These are phyloP conservation scores for Achlya hypogyna DNA, from an alignment of 352 stramenopile genomes.

Conservation along the genomic window DNA sequence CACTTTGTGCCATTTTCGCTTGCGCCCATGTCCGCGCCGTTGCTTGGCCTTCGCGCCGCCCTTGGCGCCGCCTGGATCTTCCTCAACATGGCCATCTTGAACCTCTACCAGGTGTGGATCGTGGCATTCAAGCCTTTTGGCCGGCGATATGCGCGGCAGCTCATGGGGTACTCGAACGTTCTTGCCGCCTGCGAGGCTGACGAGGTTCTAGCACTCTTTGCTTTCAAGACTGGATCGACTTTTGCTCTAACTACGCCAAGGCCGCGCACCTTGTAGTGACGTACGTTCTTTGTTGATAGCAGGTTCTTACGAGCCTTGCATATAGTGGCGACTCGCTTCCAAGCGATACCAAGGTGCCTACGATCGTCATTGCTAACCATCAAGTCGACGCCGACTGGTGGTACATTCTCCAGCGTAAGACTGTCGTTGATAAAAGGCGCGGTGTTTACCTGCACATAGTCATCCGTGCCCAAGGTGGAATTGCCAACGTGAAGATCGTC, in stretches of 20 bases:
- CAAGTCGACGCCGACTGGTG: conserved; percentile 46
- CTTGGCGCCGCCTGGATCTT: background rate
- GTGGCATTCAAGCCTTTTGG: background rate
- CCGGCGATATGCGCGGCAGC: background rate
- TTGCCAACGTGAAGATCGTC: conserved; percentile 30
- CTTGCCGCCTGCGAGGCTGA: background rate
- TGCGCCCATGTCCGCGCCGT: background rate
- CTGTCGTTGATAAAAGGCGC: background rate
- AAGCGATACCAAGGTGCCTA: conserved; percentile 28
- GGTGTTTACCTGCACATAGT: conserved; percentile 16
- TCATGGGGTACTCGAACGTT: background rate
- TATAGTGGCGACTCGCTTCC: conserved; percentile 44
- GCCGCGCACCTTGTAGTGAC: background rate
- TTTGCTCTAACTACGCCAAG: background rate
- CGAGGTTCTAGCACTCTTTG: background rate
- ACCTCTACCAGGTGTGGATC: background rate
- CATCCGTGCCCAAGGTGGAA: conserved; percentile 9
- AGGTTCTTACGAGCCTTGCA: no score
- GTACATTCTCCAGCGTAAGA: conserved; percentile 29
- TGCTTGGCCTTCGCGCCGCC: background rate
- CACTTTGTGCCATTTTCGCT: background rate
- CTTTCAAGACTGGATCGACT: conserved; percentile 5
- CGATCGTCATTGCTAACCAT: conserved; percentile 40
- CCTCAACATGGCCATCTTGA: background rate
- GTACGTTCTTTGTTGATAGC: no score